A percentile compares a stretch with the other conserved stretches of the same genome.
Evolutionary conservation across 768 basidiomycete genomes (phyloP).

Genomic region (Termitomyces sp.): DNA sequence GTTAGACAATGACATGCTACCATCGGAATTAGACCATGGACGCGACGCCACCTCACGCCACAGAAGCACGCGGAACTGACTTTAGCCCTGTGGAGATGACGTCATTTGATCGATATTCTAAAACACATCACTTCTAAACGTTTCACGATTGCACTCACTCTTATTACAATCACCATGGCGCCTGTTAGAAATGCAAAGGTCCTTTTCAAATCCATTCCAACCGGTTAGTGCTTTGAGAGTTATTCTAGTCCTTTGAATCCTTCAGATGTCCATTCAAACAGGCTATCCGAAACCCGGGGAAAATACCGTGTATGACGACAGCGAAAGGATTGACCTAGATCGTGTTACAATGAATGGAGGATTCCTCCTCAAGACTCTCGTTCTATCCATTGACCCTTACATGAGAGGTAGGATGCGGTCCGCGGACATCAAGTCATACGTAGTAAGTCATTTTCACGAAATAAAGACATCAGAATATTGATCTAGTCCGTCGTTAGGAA

Average conservation of each 20-base stretch:
- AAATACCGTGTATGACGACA: constrained; percentile 35
- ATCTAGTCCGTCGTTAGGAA: background rate
- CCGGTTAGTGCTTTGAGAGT: background rate
- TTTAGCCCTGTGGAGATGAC: too few relatives aligned
- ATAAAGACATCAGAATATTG: constrained; percentile 6
- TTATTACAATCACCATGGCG: background rate
- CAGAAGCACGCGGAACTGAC: too few relatives aligned
- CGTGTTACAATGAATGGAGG: constrained; percentile 16
- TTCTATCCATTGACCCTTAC: constrained; percentile 45
- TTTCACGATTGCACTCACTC: too few relatives aligned
- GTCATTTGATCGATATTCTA: too few relatives aligned
- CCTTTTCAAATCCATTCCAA: background rate
- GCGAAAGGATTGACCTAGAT: constrained; percentile 40
- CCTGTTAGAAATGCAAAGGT: constrained; percentile 3
- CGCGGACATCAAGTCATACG: constrained; percentile 15
- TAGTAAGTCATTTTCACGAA: background rate
- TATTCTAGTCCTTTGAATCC: background rate
- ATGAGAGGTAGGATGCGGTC: constrained; percentile 34
- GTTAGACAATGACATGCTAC: too few relatives aligned
- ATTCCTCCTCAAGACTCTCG: constrained; percentile 39
- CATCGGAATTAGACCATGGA: too few relatives aligned
- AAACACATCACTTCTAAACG: too few relatives aligned
- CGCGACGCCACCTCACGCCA: too few relatives aligned
- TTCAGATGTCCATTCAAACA: background rate
- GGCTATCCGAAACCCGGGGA: constrained; percentile 25